These are phyloP conservation scores for Sporodiniella umbellata DNA, from an alignment of 371 early-diverging fungal species.

Conservation along the genomic window DNA sequence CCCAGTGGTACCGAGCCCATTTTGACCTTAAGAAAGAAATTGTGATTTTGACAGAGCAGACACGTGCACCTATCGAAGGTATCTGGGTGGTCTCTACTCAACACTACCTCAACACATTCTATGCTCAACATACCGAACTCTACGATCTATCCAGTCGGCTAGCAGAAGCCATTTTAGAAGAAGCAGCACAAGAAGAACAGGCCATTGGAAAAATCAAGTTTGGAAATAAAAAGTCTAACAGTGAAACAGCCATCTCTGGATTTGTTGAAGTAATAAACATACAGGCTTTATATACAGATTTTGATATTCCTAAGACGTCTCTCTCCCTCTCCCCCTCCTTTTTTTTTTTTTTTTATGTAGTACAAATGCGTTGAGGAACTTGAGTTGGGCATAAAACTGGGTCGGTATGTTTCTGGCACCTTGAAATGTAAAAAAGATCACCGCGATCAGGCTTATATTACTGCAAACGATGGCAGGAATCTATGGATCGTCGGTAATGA, in stretches of 20 bases:
- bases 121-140: constrained; percentile 33
- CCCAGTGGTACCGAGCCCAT: constrained; percentile 59
- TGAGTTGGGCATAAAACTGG: constrained; percentile 59
- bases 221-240: constrained; percentile 5
- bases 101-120: constrained; percentile 43
- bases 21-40: constrained; percentile 30
- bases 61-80: not conserved
- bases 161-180: constrained; percentile 54
- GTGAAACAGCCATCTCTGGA: constrained; percentile 31
- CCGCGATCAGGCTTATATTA: constrained; percentile 60
- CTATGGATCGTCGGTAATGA: constrained; percentile 69
- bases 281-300: not conserved
- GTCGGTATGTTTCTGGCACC: constrained; percentile 53
- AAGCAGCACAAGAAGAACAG: too few species aligned
- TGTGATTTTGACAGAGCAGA: constrained; percentile 54
- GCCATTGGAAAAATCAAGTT: constrained; percentile 32
- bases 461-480: constrained; percentile 44
- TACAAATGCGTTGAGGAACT: constrained; percentile 57
- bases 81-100: constrained; percentile 29
- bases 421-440: constrained; percentile 45
- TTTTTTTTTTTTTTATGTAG: constrained; percentile 19
- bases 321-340: too few species aligned
- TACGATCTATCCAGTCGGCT: constrained; percentile 46
- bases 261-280: constrained; percentile 39
- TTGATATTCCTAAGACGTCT: too few species aligned